Evolutionary conservation across 495 filamentous ascomycete species (phyloP), one percentile per base, ranked within the genome.

Genomic region (Rostrohypoxylon terebratum): DNA sequence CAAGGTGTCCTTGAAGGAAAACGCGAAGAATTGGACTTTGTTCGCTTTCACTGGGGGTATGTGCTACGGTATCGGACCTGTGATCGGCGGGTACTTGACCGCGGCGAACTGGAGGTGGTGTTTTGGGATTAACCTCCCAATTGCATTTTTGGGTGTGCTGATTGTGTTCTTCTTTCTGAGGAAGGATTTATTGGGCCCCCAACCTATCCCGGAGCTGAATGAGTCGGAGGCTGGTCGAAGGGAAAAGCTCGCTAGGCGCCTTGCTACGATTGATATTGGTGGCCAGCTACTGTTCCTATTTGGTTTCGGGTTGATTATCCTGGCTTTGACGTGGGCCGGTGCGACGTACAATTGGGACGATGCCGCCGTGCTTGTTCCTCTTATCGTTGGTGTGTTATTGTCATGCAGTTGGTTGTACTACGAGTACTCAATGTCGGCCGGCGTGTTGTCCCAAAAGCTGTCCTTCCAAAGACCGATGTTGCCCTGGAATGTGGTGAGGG

Each of bases 311-410:
- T 79, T 89, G 21, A 63, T 90, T 8, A 83, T 90, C 51, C 78
- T 91, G 10, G 89, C 81, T 4, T 78, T 88, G 23, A 86, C 87
- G 14, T 90, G 89, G 88, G 88, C 77, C 9, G 88, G 89, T 8
- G 83, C 83, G 2, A 81, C 79, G 10, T 90, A 90, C 73, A 55
- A 81, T 4, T 90, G 89, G 89, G 68, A 68, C 5, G 75, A 81
- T 9, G 75, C 81, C 7, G 76, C 82, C n/a, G 86, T 89, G 10
- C 70, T 90, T 7, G 83, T 77, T n/a, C 83, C 87, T 10, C 63
- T 90, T 14, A 75, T 87, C 40, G 53, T 87, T 2, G 88, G 88
- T 21, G 76, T 47, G 2, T 45, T 90, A 10, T 73, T 87, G 38
- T 77, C 83, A 13, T 63, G 82, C 5, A 55, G 63, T 13, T 90